Conservation (phyloP, 2,329 filamentous ascomycete species). For the Talaromyces funiculosus region DNA sequence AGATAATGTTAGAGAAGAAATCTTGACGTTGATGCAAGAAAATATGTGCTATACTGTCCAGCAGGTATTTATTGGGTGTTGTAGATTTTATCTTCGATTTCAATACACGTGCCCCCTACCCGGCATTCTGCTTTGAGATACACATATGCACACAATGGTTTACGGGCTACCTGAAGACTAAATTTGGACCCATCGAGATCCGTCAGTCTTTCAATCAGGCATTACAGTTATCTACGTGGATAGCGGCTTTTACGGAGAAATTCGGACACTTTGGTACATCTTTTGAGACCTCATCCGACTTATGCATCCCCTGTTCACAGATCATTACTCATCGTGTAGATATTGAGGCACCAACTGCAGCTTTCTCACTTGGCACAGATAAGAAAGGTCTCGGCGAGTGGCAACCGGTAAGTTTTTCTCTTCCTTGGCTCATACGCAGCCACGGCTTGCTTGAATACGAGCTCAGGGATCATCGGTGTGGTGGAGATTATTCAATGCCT, state of each 20-base stretch:
- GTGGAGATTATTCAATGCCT: neutral
- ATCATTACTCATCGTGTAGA: neutral
- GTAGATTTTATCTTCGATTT: too few species aligned
- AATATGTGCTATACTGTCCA: neutral
- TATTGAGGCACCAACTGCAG: neutral
- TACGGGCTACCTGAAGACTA: neutral
- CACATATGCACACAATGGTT: neutral
- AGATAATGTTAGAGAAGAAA: neutral
- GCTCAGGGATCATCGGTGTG: neutral
- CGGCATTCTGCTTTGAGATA: too few species aligned
- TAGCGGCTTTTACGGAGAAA: neutral
- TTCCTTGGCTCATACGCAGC: too few species aligned
- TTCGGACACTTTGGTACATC: neutral
- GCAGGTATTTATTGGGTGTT: too few species aligned
- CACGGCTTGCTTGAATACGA: neutral
- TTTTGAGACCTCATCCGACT: neutral
- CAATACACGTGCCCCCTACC: too few species aligned
- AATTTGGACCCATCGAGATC: neutral
- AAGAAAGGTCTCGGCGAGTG: neutral
- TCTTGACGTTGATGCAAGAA: neutral
- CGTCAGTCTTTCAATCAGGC: neutral
- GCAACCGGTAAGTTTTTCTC: neutral
- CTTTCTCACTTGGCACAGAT: neutral
- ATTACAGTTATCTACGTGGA: neutral
- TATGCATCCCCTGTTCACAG: neutral